Evolutionary conservation across 257 asterid species (phyloP).

Genomic region (Nicotiana otophora): DNA sequence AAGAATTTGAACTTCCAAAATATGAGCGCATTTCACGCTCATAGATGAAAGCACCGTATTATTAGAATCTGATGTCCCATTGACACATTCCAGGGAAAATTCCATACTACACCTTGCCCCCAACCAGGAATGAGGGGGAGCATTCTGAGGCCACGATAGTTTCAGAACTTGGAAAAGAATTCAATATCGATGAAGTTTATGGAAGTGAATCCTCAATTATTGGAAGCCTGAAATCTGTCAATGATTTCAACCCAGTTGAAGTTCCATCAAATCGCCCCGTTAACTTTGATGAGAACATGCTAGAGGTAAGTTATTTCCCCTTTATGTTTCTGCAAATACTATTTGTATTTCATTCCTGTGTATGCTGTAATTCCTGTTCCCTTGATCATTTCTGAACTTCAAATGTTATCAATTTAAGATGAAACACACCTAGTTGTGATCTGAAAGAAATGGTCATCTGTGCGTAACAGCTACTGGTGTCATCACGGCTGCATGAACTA

Average conservation of each 20-base stretch:
- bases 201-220: slow-evolving; percentile 73
- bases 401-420: neutral
- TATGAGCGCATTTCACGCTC: neutral
- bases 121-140: slow-evolving; percentile 52
- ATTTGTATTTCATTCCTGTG: neutral
- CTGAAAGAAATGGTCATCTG: no score
- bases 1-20: neutral
- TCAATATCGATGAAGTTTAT: slow-evolving; percentile 78
- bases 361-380: neutral
- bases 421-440: neutral
- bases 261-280: slow-evolving; percentile 66
- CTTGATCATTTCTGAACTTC: neutral
- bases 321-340: neutral
- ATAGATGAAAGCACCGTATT: neutral
- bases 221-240: slow-evolving; percentile 83
- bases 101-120: slow-evolving; percentile 85
- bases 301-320: slow-evolving; percentile 51
- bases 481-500: neutral
- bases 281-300: slow-evolving; percentile 54
- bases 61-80: neutral
- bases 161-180: slow-evolving; percentile 72
- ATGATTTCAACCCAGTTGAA: slow-evolving; percentile 68
- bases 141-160: slow-evolving; percentile 71
- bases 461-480: no score
- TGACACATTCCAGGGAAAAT: slow-evolving; percentile 64